phyloP scores from a whole-genome alignment of 2,329 filamentous ascomycete genomes.

The Huntiella omanensis region DNA sequence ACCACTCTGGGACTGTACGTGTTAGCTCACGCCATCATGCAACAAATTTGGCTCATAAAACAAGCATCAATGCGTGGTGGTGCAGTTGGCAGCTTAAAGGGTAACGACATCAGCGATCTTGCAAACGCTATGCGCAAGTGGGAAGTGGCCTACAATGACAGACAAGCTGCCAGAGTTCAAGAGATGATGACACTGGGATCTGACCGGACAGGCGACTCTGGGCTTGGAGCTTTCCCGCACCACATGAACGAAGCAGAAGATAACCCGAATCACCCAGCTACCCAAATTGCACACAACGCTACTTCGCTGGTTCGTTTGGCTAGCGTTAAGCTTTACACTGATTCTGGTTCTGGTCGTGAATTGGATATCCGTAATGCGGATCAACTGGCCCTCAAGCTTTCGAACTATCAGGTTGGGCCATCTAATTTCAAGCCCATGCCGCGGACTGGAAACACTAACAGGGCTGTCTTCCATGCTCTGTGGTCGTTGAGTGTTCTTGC shows the following conservation, averaged over 20 bases:
- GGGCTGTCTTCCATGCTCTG: conserved; percentile 47
- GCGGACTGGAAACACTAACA: conserved; percentile 38
- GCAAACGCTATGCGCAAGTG: conserved; percentile 36
- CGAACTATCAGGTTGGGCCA: conserved; percentile 5
- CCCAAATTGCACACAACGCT: conserved; percentile 47
- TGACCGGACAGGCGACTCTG: not conserved
- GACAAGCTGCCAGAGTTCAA: conserved; percentile 30
- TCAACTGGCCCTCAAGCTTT: conserved; percentile 40
- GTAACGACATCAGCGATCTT: conserved; percentile 37
- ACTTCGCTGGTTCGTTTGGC: conserved; percentile 41
- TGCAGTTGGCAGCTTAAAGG: conserved; percentile 29
- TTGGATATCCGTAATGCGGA: conserved; percentile 46
- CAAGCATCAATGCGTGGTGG: conserved; percentile 37
- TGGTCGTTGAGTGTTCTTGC: conserved; percentile 50
- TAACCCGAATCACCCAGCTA: conserved; percentile 22
- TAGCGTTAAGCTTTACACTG: conserved; percentile 47
- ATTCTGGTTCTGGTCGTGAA: conserved; percentile 41
- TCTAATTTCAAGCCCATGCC: conserved; percentile 23
- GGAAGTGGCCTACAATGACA: conserved; percentile 39
- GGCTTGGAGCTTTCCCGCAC: not conserved
- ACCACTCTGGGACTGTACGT: conserved; percentile 51
- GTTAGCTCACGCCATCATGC: conserved; percentile 51
- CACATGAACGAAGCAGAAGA: conserved; percentile 14
- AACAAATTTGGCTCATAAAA: conserved; percentile 53
- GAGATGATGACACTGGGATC: conserved; percentile 16